Percentiles rank a stretch among this genome's conserved stretches.
These are phyloP conservation scores for Vitis vinifera DNA, from an alignment of 164 flowering plant genomes.

Conservation along the genomic window ASM3070453v1 NC_081819.1:22630001-22630500, in stretches of 20 bases:
- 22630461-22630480: neutral
- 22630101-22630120: slow-evolving; percentile 51
- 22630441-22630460: neutral
- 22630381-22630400: neutral
- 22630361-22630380: neutral
- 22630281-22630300: neutral
- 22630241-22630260: slow-evolving; percentile 48
- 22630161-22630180: slow-evolving; percentile 42
- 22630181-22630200: slow-evolving; percentile 38
- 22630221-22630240: slow-evolving; percentile 39
- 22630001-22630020: slow-evolving; percentile 34
- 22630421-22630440: neutral
- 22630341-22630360: neutral
- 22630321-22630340: neutral
- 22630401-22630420: neutral
- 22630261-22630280: slow-evolving; percentile 62
- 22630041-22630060: slow-evolving; percentile 46
- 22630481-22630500: neutral
- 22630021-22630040: slow-evolving; percentile 43
- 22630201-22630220: slow-evolving; percentile 54
- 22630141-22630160: slow-evolving; percentile 48
- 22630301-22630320: neutral
- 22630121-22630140: slow-evolving; percentile 54
- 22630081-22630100: slow-evolving; percentile 47
- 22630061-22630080: slow-evolving; percentile 54